Evolutionary conservation across 1,284 basidiomycete species (phyloP), one percentile per base, ranked within the genome.

Genomic region (Cryptococcus hybrid): DNA sequence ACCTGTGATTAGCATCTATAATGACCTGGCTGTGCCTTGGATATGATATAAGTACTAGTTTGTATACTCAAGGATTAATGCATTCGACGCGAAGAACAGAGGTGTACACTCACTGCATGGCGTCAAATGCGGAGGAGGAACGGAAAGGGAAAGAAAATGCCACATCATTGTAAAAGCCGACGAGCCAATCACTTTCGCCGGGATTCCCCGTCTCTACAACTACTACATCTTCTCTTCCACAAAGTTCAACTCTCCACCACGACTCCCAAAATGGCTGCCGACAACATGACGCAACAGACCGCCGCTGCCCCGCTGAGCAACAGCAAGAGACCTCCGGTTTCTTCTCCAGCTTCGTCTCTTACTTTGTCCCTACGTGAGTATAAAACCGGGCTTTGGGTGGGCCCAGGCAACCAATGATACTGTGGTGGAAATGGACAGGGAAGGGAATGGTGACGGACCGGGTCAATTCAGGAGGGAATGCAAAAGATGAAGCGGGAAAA

Each of bases 241-340:
- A 24, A 24, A 24, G 24, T 44, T 35, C 30, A 11, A 37, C 15
- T 42, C 13, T 47, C 15, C 43, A 8, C 24, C 30, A 11, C 43
- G 39, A 13, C 45, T 24, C 8, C 5, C 42, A 61, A 61, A 56
- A 60, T 61, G 60, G 60, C 54, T 43, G 51, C 51, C 38, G 54
- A 58, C 37, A 52, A 50, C 49, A 24, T 42, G 11, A 42, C 40
- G 3, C 47, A 60, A 53, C 39, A 57, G 34, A 39, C 48, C 48
- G 40, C 54, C 36, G 13, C 24, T 15, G 30, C 18, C 51, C 44
- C 40, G 44, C 60, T 15, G 47, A 45, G 18, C 43, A 55, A 38
- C 47, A 52, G 38, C 48, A 58, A 48, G 53, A 61, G 43, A 57
- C 63, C 6, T 51, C 65, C 38, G 71, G 69, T 34, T 51, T 74